Evolutionary conservation across 2,329 filamentous ascomycete species (phyloP).

Genomic region (Alternaria sp.): DNA sequence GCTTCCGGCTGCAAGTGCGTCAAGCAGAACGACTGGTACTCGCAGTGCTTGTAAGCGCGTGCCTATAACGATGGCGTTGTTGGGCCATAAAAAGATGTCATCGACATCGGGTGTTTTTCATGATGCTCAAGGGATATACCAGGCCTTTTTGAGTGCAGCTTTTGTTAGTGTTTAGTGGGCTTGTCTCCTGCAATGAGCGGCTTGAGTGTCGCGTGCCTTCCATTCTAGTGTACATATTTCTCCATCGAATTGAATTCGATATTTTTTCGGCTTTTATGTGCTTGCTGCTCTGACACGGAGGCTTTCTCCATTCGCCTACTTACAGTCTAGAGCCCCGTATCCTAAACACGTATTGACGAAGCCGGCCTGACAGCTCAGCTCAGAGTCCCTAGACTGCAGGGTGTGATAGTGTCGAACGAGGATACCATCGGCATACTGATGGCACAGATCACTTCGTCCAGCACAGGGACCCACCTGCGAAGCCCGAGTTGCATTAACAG

Average conservation of each 20-base stretch:
- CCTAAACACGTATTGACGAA: conserved; percentile 7
- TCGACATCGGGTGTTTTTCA: conserved; percentile 7
- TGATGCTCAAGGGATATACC: background rate
- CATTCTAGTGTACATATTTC: conserved; percentile 27
- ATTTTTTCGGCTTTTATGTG: conserved; percentile 12
- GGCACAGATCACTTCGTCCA: conserved; percentile 10
- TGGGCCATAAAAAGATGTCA: background rate
- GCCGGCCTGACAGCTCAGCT: conserved; percentile 5
- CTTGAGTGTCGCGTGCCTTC: conserved; percentile 20
- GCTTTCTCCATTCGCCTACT: conserved; percentile 13
- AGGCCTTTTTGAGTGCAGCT: conserved; percentile 1
- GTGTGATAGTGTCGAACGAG: conserved; percentile 13
- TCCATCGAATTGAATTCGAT: conserved; percentile 12
- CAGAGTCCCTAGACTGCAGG: conserved; percentile 10
- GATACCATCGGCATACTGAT: conserved; percentile 13
- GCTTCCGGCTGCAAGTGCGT: conserved; percentile 53
- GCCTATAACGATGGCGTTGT: background rate
- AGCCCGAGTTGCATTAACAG: conserved; percentile 10
- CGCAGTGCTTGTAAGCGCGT: conserved; percentile 52
- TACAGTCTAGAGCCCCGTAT: conserved; percentile 12
- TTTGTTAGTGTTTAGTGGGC: conserved; percentile 22
- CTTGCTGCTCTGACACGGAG: conserved; percentile 1
- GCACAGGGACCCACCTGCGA: conserved; percentile 9
- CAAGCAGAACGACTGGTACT: conserved; percentile 57
- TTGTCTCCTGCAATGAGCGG: conserved; percentile 15